Base-by-base conservation (phyloP, 805 yeast genomes). In the Cyberlindnera saturnus region DNA sequence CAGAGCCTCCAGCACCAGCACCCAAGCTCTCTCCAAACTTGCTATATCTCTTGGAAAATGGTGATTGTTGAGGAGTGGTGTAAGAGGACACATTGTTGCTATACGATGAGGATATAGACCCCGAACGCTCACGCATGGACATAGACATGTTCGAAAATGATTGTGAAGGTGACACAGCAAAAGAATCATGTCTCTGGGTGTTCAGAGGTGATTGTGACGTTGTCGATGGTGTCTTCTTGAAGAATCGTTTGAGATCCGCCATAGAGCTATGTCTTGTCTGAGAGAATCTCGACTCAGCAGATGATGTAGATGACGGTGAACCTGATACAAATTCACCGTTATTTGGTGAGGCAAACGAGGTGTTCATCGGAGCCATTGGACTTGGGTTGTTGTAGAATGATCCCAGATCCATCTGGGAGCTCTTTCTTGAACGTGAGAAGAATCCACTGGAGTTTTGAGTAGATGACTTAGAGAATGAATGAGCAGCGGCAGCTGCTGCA, bases 1-100 rank as follows among this genome's bases (percentile, higher is more conserved):
- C 97, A 14, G 83, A 75, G 4, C 97, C 97, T 39, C 97, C 97
- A 2, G 96, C 96, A 42, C 97, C 97, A 17, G 93, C 93, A 43
- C 96, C 97, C 38, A 90, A 71, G 45, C 78, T 85, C 48, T 88
- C 91, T 41, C 96, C 96, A 42, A 84, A 81, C 60, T 82, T 85
- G 40, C 83, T 77, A 62, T 88, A 89, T 52, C 89, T 70, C 57
- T 83, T 87, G 34, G 84, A 77, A 51, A 82, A 81, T 1, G 90
- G 89, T 37, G 68, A 45, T 7, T 51, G 52, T 17, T 63, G 54
- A 59, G 74, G 73, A 5, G 53, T 66, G 23, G 69, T 60, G 47
- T 64, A 58, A 3, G 55, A 57, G 38, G 63, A 60, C 23, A 62
- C 65, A 57, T 61, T 51, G 62, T 66, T 41, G 63, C 69, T 63